A percentile compares a stretch with the other conserved stretches of the same genome.
phyloP scores from a whole-genome alignment of 306 rosid species.

The Inga laurina region DNA sequence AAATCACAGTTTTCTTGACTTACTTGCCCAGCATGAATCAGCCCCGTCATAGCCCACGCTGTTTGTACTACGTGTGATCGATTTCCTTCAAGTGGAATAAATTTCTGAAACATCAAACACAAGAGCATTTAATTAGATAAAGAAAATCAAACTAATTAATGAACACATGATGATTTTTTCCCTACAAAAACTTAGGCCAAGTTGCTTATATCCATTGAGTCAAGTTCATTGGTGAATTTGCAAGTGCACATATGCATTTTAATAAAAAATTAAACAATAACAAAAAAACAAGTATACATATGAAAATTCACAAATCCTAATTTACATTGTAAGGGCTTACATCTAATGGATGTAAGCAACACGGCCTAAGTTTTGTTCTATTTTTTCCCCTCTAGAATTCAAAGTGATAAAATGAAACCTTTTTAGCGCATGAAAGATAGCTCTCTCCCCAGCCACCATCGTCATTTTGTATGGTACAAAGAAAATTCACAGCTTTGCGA shows the following conservation, averaged over 20 bases:
- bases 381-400: too few species aligned
- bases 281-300: too few species aligned
- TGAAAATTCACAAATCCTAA: too few species aligned
- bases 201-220: too few species aligned
- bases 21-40: conserved; percentile 63
- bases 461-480: conserved; percentile 45
- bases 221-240: too few species aligned
- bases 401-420: conserved; percentile 30
- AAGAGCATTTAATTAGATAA: neutral
- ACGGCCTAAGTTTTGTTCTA: too few species aligned
- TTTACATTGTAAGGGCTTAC: too few species aligned
- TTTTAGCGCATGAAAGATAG: conserved; percentile 56
- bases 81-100: conserved; percentile 53
- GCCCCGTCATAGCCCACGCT: conserved; percentile 72
- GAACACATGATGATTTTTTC: neutral
- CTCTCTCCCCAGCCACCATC: conserved; percentile 88
- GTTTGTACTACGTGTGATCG: conserved; percentile 65
- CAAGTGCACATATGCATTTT: too few species aligned
- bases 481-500: conserved; percentile 52
- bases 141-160: neutral
- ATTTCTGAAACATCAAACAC: conserved; percentile 36
- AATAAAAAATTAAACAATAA: too few species aligned
- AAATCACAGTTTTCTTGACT: neutral
- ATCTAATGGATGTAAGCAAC: too few species aligned
- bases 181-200: too few species aligned